Evolutionary conservation across 345 rosid species (phyloP).

Genomic region (Sisymbrium altissimum): DNA sequence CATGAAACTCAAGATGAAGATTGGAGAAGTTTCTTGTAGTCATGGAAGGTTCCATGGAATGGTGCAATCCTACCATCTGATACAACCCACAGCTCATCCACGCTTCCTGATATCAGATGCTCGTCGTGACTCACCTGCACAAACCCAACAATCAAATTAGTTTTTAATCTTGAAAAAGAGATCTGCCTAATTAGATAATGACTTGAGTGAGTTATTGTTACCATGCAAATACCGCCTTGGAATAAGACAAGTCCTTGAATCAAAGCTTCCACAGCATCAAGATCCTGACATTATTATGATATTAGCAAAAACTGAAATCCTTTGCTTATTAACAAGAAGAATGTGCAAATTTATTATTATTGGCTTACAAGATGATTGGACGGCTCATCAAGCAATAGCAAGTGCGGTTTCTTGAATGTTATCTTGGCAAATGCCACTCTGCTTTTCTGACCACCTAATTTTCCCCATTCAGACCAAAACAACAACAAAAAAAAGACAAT

Average conservation of each 20-base stretch:
- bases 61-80: slow-evolving; percentile 75
- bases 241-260: slow-evolving; percentile 95
- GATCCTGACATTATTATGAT: slow-evolving; percentile 46
- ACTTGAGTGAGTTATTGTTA: slow-evolving; percentile 14
- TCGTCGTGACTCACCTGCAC: slow-evolving; percentile 97
- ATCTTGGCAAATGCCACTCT: slow-evolving; percentile 99
- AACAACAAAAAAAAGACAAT: not conserved
- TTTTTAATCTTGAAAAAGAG: not conserved
- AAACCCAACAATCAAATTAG: not conserved
- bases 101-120: slow-evolving; percentile 96
- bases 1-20: slow-evolving; percentile 38
- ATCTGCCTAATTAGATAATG: not conserved
- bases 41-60: slow-evolving; percentile 81
- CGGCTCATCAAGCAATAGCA: slow-evolving; percentile 95
- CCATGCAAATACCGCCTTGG: slow-evolving; percentile 99
- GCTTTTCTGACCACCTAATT: slow-evolving; percentile 95
- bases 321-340: slow-evolving; percentile 2
- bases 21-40: slow-evolving; percentile 86
- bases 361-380: slow-evolving; percentile 97
- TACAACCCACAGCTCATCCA: slow-evolving; percentile 92
- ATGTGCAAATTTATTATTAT: not conserved
- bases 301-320: slow-evolving; percentile 1
- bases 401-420: slow-evolving; percentile 97
- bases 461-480: slow-evolving; percentile 12
- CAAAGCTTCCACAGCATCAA: slow-evolving; percentile 98